Conservation (phyloP, 129 eudicot species). For the Flaveria bidentis region DNA sequence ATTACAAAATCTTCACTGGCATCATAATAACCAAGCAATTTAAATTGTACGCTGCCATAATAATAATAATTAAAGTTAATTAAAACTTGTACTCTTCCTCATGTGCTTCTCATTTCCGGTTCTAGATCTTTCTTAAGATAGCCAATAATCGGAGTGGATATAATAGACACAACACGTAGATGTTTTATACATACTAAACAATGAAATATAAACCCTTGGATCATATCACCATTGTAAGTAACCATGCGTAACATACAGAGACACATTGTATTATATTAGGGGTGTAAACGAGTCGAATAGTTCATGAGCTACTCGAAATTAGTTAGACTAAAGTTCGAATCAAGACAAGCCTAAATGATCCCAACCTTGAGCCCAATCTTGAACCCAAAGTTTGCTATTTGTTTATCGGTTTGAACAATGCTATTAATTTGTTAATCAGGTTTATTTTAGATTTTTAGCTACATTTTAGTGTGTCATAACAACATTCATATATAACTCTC, state of each 20-base stretch:
- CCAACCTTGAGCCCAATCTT: too few species aligned
- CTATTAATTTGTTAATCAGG: too few species aligned
- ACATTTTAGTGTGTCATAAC: too few species aligned
- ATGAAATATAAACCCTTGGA: background rate
- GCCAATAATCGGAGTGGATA: too few species aligned
- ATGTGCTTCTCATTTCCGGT: background rate
- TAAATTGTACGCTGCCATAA: background rate
- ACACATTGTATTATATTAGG: background rate
- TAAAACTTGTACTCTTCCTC: background rate
- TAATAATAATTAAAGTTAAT: background rate
- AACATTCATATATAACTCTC: too few species aligned
- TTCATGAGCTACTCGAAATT: too few species aligned
- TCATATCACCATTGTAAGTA: background rate
- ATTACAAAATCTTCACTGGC: background rate
- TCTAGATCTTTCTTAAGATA: background rate
- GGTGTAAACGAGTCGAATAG: too few species aligned
- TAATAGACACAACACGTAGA: background rate
- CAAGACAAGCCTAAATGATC: too few species aligned
- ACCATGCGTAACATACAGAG: background rate
- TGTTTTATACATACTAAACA: background rate
- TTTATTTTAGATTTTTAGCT: too few species aligned
- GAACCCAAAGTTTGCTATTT: too few species aligned
- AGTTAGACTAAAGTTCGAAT: too few species aligned
- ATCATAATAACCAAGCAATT: slow-evolving; percentile 1
- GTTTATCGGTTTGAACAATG: too few species aligned